phyloP scores from a whole-genome alignment of 352 stramenopile species.

The Plasmopara muralis region DNA sequence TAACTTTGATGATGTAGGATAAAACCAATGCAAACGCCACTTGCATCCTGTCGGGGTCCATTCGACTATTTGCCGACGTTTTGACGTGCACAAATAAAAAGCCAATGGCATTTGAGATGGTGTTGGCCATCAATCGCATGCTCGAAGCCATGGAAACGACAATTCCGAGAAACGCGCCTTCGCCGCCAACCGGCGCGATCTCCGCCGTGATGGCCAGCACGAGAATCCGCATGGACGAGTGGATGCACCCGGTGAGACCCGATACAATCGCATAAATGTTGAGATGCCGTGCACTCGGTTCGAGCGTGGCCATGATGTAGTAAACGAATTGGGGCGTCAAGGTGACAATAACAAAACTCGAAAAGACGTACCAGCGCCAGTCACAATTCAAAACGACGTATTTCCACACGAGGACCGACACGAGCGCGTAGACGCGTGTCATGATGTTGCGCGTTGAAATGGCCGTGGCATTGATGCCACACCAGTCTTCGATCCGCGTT shows the following conservation, averaged over 20 bases:
- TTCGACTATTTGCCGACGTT: constrained; percentile 5
- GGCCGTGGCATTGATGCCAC: constrained; percentile 25
- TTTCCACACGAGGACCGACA: constrained; percentile 28
- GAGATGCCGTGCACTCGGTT: constrained; percentile 15
- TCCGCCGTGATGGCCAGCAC: constrained; percentile 34
- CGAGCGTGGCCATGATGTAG: constrained; percentile 24
- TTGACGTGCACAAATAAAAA: constrained; percentile 34
- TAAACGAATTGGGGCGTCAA: constrained; percentile 26
- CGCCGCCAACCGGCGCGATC: constrained; percentile 33
- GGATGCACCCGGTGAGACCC: constrained; percentile 32
- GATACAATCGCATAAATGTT: constrained; percentile 31
- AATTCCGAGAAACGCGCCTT: constrained; percentile 37
- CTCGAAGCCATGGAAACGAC: constrained; percentile 37
- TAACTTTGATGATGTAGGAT: constrained; percentile 37
- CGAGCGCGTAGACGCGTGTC: constrained; percentile 26
- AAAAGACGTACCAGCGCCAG: constrained; percentile 32
- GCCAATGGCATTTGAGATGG: constrained; percentile 36
- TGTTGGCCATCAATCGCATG: constrained; percentile 33
- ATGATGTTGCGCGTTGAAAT: constrained; percentile 25
- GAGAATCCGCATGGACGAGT: constrained; percentile 27
- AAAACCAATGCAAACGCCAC: constrained; percentile 40
- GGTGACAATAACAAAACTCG: constrained; percentile 27
- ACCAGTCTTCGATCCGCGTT: constrained; percentile 33
- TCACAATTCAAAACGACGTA: constrained; percentile 25
- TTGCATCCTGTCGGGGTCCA: constrained; percentile 20